Conservation (phyloP, 805 yeast species). For the Pichia nanzhaoensis region DNA sequence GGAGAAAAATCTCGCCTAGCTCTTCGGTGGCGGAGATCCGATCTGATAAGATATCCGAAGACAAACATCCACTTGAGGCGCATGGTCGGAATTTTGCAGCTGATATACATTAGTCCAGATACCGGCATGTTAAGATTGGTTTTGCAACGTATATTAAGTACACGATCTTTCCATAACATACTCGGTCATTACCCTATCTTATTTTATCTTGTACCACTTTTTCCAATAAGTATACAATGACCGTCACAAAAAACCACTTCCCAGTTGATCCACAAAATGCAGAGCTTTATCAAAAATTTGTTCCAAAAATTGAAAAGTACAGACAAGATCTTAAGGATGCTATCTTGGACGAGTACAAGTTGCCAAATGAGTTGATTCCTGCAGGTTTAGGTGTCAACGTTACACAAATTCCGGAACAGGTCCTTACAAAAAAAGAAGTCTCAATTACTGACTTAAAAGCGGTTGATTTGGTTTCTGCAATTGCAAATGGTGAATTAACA, state of each 20-base stretch:
- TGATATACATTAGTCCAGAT: too few species aligned
- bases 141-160: too few species aligned
- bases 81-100: too few species aligned
- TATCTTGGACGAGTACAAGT: constrained; percentile 19
- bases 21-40: too few species aligned
- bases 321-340: constrained; percentile 20
- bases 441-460: constrained; percentile 39
- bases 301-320: constrained; percentile 32
- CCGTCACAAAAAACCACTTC: neutral
- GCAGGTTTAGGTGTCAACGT: constrained; percentile 23
- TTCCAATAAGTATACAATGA: too few species aligned
- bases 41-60: too few species aligned
- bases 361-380: constrained; percentile 15
- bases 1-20: too few species aligned
- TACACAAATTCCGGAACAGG: constrained; percentile 25
- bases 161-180: too few species aligned
- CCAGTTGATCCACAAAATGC: constrained; percentile 5
- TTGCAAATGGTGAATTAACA: constrained; percentile 34
- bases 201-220: too few species aligned
- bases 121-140: too few species aligned
- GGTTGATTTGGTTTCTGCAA: constrained; percentile 26
- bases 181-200: too few species aligned
- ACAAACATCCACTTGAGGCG: too few species aligned
- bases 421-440: constrained; percentile 32
- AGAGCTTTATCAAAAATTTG: constrained; percentile 21